Evolutionary conservation across 148 eudicot species (phyloP).

Genomic region (Vaccinium corymbosum): DNA sequence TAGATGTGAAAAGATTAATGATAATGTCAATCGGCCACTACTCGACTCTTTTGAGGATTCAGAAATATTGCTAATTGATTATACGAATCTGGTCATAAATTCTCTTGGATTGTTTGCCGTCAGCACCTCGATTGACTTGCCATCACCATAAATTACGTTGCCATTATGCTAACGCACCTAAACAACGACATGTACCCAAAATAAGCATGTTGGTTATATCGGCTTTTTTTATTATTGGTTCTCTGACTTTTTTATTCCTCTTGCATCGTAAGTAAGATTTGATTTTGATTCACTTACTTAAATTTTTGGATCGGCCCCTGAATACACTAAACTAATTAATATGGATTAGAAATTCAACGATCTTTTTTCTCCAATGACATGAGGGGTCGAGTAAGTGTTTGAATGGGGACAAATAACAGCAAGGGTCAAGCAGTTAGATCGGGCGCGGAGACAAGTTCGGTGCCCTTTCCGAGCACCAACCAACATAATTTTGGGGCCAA

Average conservation of each 20-base stretch:
- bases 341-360: neutral
- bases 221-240: neutral
- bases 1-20: neutral
- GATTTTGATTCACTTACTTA: neutral
- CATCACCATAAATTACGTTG: neutral
- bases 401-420: neutral
- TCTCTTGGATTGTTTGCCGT: neutral
- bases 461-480: conserved; percentile 1
- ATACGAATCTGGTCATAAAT: neutral
- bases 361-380: neutral
- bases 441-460: neutral
- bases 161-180: neutral
- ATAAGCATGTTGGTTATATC: neutral
- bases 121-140: neutral
- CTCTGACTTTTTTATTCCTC: neutral
- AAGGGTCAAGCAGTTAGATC: neutral
- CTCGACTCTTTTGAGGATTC: neutral
- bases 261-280: neutral
- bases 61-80: neutral
- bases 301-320: neutral
- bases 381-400: neutral
- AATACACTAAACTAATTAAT: neutral
- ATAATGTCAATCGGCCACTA: neutral
- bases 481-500: neutral
- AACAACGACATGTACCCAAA: neutral